These are phyloP conservation scores for Dinochytrium kinnereticum DNA, from an alignment of 371 early-diverging fungal species.

Conservation along the genomic window DNA sequence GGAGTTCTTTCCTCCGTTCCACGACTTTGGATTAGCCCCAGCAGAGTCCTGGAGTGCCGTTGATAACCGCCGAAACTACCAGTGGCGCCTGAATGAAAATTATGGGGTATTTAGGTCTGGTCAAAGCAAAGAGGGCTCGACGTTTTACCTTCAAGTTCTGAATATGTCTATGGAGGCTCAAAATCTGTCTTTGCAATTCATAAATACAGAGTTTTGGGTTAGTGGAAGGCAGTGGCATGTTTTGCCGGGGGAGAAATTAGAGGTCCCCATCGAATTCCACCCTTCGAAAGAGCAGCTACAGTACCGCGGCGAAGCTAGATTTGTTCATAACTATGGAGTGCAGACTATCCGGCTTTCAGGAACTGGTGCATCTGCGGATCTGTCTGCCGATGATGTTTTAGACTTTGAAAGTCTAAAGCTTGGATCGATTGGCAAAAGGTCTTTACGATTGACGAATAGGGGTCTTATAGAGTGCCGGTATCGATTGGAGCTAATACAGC, in stretches of 20 bases:
- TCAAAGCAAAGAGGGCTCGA: background rate
- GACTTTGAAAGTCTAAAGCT: constrained; percentile 59
- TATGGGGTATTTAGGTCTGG: constrained; percentile 21
- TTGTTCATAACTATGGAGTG: constrained; percentile 55
- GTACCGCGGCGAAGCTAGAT: constrained; percentile 58
- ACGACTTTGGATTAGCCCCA: constrained; percentile 58
- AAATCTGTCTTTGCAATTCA: constrained; percentile 50
- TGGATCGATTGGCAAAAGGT: constrained; percentile 33
- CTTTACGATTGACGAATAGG: constrained; percentile 49
- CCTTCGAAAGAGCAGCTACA: constrained; percentile 59
- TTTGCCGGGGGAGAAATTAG: constrained; percentile 52
- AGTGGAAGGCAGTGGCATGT: constrained; percentile 53
- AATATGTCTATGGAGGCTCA: constrained; percentile 60
- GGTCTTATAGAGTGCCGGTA: constrained; percentile 53
- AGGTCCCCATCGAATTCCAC: constrained; percentile 60
- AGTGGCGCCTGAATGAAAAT: background rate
- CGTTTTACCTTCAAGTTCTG: constrained; percentile 43
- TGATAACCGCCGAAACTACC: constrained; percentile 25
- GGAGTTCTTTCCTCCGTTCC: constrained; percentile 54
- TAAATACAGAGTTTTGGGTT: constrained; percentile 52
- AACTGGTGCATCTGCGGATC: constrained; percentile 61
- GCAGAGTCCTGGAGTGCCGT: constrained; percentile 43
- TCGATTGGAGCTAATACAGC: constrained; percentile 50
- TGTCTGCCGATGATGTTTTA: constrained; percentile 46
- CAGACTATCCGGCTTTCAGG: constrained; percentile 49